Conservation (phyloP, 108 stramenopile species). For the Chaetoceros muelleri region DNA sequence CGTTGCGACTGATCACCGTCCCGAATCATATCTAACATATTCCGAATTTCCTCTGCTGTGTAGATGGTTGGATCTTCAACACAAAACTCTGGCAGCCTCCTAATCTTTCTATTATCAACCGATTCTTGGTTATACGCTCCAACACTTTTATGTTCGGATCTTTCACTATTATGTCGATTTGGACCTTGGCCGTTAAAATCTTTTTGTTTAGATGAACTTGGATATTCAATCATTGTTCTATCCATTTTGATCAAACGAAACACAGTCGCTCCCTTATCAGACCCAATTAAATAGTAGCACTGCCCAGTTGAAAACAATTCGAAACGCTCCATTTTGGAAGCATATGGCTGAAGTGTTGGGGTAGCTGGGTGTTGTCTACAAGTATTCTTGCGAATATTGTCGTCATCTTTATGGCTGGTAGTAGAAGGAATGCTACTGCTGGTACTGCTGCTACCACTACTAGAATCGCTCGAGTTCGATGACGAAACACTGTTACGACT, state of each 20-base stretch:
- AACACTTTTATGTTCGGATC: not conserved
- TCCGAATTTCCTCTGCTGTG: constrained; percentile 63
- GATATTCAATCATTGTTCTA: constrained; percentile 73
- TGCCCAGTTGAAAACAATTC: constrained; percentile 71
- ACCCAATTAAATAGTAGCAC: constrained; percentile 68
- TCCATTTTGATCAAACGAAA: constrained; percentile 80
- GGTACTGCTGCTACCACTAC: not conserved
- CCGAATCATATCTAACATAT: constrained; percentile 82
- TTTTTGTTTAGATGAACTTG: constrained; percentile 1
- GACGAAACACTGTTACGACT: too few relatives aligned
- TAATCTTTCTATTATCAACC: constrained; percentile 7
- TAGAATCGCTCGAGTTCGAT: not conserved
- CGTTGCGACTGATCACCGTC: constrained; percentile 49
- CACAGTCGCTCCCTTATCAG: constrained; percentile 47
- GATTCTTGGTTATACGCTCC: not conserved
- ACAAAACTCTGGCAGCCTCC: constrained; percentile 57
- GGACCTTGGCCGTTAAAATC: not conserved
- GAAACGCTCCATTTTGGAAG: constrained; percentile 61
- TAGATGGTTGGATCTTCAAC: constrained; percentile 77
- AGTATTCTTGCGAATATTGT: not conserved
- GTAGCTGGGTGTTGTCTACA: not conserved
- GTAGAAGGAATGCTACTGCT: not conserved
- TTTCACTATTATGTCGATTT: not conserved
- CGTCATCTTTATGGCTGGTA: not conserved
- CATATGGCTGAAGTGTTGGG: constrained; percentile 56